Base-by-base conservation (phyloP, 805 yeast genomes). In the Candida arabinofermentans region DNA sequence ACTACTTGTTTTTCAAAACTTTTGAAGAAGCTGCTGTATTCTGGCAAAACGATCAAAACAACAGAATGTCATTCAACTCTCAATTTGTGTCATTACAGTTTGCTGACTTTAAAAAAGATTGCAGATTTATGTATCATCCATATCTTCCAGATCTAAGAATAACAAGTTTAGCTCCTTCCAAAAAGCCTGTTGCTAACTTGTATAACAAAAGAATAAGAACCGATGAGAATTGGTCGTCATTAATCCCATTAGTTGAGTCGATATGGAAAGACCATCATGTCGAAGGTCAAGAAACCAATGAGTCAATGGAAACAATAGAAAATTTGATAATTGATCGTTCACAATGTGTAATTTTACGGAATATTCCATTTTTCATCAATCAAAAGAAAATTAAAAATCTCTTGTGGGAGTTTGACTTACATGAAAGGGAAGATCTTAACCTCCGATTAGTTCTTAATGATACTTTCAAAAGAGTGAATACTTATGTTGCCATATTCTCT, bases 391-490 rank as follows among this genome's bases (percentile, higher is more conserved):
- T 79, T 2, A 40, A 41, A 4, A 54, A 56, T 24, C 50, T 55
- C 43, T 57, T 78, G 1, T 77, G 82, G 81, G 72, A 74, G 41
- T 75, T 74, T 46, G 70, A 69, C 5, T 59, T 78, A 36, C 69
- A 66, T 39, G 42, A 48, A 18, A 34, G 47, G 4, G 55, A 48
- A 9, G 56, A 53, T 8, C 24, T 48, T 24, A 41, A 46, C 27
- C 33, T 58, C 3, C 27, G 54, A 23, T 40, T 37, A 17, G 38
- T 51, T 1, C 33, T 27, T 16, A 41, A 44, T 0, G 49, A 49
- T 33, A 24, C 37, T n/a, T 27, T 17, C 3, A 30, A 47, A 1
- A 41, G 45, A 5, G 26, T 46, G 1, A 50, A 57, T 5, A 47
- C 59, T 2, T 69, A 65, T 48, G 53, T 77, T 8, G 57, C 77